phyloP scores from a whole-genome alignment of 2,329 filamentous ascomycete genomes.

The Didymella exigua region DNA sequence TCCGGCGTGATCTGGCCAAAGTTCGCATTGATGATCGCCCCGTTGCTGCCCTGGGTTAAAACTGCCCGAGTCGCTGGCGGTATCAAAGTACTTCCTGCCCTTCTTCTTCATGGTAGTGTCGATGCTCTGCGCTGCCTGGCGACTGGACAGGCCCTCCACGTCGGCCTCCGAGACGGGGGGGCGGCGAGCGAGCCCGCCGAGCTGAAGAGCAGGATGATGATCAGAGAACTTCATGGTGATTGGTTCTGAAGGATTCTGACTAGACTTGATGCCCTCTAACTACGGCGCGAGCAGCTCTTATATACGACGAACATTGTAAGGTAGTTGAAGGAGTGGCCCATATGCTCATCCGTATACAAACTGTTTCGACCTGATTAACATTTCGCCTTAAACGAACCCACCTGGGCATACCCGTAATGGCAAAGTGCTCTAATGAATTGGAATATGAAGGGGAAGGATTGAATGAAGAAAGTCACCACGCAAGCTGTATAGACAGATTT shows the following conservation, averaged over 20 bases:
- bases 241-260: neutral
- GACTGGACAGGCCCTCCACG: constrained; percentile 32
- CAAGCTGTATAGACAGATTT: neutral
- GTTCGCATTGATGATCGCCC: constrained; percentile 64
- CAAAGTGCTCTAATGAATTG: no score
- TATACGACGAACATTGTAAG: neutral
- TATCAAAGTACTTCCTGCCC: constrained; percentile 71
- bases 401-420: neutral
- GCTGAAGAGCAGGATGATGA: constrained; percentile 36
- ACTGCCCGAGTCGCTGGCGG: constrained; percentile 60
- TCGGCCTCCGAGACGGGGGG: constrained; percentile 40
- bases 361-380: neutral
- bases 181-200: constrained; percentile 30
- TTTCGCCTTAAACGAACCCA: neutral
- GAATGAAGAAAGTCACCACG: neutral
- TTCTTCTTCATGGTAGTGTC: constrained; percentile 64
- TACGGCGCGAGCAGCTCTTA: neutral
- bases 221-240: constrained; percentile 43
- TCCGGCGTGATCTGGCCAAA: constrained; percentile 71
- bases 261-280: neutral
- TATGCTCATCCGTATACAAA: neutral
- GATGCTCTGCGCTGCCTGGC: constrained; percentile 55
- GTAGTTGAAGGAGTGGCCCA: neutral
- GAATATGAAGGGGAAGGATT: neutral
- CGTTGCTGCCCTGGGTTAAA: constrained; percentile 59